Base-by-base conservation (phyloP, 2,329 filamentous ascomycete genomes). In the Proliferodiscus dingleyae region DNA sequence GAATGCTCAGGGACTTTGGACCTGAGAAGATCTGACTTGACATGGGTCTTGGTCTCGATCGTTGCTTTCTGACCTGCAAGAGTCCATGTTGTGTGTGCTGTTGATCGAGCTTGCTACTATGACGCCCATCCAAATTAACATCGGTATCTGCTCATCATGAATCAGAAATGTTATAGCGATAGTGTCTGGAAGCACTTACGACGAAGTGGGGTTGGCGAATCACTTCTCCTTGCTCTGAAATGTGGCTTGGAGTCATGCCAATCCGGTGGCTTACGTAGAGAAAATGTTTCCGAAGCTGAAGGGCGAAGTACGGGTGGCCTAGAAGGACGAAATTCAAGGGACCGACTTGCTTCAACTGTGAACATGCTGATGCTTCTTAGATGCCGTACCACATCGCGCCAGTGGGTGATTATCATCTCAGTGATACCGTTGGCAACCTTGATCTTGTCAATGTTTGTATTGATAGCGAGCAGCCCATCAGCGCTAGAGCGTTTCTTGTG, bases 371-470 rank as follows among this genome's bases (percentile, higher is more conserved):
- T 57, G 33, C 66, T 71, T 46, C 68, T 75, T 68, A 85, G 73
- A 46, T 85, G 76, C 30, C 72, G 68, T 34, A 83, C 77, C 9
- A 84, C 70, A 38, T 83, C 79, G 47, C 76, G 69, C 83, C 82
- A 86, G 51, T 83, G 73, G 1, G 73, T 67, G 39, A 85, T 78
- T 4, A 86, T 65, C 80, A 85, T 84, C 60, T 83, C 78, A 0
- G 78, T 68, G 23, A 85, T 74, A 24, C 66, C 65, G 48, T 80
- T 82, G 9, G 78, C 79, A 43, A 81, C 64, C 36, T 72, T 68
- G 18, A 81, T 68, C 53, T 78, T 83, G 64, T 81, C 73, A 15
- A 83, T 50, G 30, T 55, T 46, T 13, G 53, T 55, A 16, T 56
- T 52, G 29, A 60, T 56, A 6, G 53, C 29, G 15, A 36, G 46